Evolutionary conservation across 306 rosid species (phyloP), one percentile per base, ranked within the genome.

Genomic region (Biancaea sappan): DNA sequence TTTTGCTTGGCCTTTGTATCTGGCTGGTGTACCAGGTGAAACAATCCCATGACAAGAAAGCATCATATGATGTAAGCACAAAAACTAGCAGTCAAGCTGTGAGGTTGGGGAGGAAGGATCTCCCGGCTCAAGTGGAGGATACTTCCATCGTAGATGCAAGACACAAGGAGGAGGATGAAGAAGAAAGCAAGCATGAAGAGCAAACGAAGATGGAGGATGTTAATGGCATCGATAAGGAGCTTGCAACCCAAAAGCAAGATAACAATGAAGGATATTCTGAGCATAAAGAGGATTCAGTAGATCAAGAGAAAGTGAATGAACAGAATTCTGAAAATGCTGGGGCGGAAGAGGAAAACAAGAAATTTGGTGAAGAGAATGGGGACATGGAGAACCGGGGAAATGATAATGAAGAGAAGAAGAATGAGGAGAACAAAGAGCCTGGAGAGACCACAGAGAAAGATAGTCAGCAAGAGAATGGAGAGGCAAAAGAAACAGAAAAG

Each of bases 21-120:
- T 94, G 99, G 99, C 84, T 94, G 40, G 87, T 87, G 86, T 94
- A 94, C 81, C 99, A 94, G 80, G 63, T 94, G 82, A 88, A 72
- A 75, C 95, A 92, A 80, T 88, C 97, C 10, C 81, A 73, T n/a
- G 83, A 78, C 40, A 90, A 87, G 83, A 94, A 80, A 75, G 70
- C 81, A 1, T 66, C 91, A 16, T 69, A 67, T 19, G 58, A 29
- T 14, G 80, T 81, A 46, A 62, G 48, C 61, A 19, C 67, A 15
- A 83, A 83, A 77, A 7, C 48, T 47, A 79, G 46, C 66, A 60
- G 52, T 26, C 87, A 86, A 32, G 60, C 92, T 56, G 14, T 86
- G 18, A 94, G 82, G 85, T 79, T 92, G 25, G 99, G 99, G 84
- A 87, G 99, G 84, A 94, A 87, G 79, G 89, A 83, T 32, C 87